Percentiles rank a stretch among this genome's conserved stretches.
Evolutionary conservation across 164 flowering plant species (phyloP).

Genomic region (Platanus orientalis): DNA sequence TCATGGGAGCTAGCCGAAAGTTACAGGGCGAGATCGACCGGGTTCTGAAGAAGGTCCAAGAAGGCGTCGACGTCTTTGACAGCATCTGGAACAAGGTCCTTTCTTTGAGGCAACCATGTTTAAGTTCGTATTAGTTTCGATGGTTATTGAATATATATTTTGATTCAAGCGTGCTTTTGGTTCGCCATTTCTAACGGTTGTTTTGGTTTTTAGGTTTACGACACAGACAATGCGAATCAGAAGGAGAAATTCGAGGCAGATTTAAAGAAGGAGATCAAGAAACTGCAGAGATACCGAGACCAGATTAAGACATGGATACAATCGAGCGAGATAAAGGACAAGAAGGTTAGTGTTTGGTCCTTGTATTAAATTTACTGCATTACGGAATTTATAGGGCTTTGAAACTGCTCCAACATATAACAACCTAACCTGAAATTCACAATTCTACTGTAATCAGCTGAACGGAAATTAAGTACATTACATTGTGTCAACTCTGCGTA

Average conservation of each 20-base stretch:
- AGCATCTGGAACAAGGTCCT: constrained; percentile 97
- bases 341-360: constrained; percentile 51
- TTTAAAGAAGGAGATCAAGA: constrained; percentile 98
- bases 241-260: constrained; percentile 99
- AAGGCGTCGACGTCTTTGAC: constrained; percentile 95
- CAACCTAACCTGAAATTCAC: too few relatives aligned
- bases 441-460: too few relatives aligned
- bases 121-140: neutral
- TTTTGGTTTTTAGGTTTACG: constrained; percentile 63
- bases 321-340: constrained; percentile 97
- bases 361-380: neutral
- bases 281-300: constrained; percentile 93
- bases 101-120: neutral
- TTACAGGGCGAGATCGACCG: constrained; percentile 99
- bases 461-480: too few relatives aligned
- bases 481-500: too few relatives aligned
- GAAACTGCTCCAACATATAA: too few relatives aligned
- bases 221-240: constrained; percentile 96
- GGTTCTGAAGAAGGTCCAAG: constrained; percentile 97
- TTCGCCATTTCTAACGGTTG: neutral
- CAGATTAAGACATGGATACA: constrained; percentile 99
- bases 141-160: neutral
- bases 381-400: too few relatives aligned
- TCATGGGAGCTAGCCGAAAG: constrained; percentile 97
- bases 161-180: neutral